Percentiles rank a stretch among this genome's conserved stretches.
phyloP scores from a whole-genome alignment of 257 asterid species.

The Gynochthodes officinalis region DNA sequence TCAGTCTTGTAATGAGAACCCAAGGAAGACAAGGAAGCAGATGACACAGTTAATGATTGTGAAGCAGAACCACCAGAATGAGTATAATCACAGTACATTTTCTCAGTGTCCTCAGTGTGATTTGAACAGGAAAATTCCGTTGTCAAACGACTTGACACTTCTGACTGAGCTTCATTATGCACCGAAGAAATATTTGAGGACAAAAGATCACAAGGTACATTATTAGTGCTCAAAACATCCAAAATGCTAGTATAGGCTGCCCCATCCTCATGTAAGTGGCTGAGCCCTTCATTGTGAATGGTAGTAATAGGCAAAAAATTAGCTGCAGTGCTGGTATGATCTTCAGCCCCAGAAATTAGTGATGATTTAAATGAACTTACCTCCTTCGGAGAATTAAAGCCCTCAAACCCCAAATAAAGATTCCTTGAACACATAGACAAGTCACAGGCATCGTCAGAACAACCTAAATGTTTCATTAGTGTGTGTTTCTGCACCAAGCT shows the following conservation, averaged over 20 bases:
- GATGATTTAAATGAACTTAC: slow-evolving; percentile 13
- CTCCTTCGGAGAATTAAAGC: not conserved
- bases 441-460: not conserved
- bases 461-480: not conserved
- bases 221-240: slow-evolving; percentile 21
- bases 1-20: slow-evolving; percentile 23
- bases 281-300: slow-evolving; percentile 24
- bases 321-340: not conserved
- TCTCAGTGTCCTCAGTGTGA: slow-evolving; percentile 22
- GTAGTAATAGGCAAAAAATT: slow-evolving; percentile 23
- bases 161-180: slow-evolving; percentile 19
- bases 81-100: slow-evolving; percentile 12
- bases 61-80: slow-evolving; percentile 13
- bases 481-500: not conserved
- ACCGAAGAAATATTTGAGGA: slow-evolving; percentile 21
- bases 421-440: slow-evolving; percentile 5
- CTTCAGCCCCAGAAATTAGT: not conserved
- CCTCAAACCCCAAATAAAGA: not conserved
- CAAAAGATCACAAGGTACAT: slow-evolving; percentile 25
- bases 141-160: slow-evolving; percentile 23
- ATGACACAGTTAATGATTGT: slow-evolving; percentile 17
- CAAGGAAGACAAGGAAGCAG: slow-evolving; percentile 21
- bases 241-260: slow-evolving; percentile 9
- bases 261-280: slow-evolving; percentile 21
- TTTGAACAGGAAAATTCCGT: slow-evolving; percentile 20